These are phyloP conservation scores for Chaetomium strumarium DNA, from an alignment of 2,329 filamentous ascomycete genomes.

Conservation along the genomic window DNA sequence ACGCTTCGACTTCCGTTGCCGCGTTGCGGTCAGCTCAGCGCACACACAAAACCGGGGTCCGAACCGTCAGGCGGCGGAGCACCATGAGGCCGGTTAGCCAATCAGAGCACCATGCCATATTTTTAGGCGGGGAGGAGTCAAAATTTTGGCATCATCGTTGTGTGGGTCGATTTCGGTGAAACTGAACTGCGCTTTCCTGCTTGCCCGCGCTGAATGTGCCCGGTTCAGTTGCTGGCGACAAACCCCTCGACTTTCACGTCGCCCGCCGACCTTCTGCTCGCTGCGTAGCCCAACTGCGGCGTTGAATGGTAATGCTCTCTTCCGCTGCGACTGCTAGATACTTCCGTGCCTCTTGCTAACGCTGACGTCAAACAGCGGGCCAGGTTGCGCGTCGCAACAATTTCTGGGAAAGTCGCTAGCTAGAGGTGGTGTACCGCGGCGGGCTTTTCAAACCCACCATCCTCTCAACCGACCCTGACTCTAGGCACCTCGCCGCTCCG, in stretches of 20 bases:
- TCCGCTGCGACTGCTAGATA: neutral
- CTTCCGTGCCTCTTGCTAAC: constrained; percentile 8
- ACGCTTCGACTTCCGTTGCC: too few relatives aligned
- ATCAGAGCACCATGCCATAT: constrained; percentile 16
- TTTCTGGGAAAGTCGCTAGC: neutral
- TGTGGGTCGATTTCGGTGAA: constrained; percentile 12
- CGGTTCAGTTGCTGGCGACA: constrained; percentile 16
- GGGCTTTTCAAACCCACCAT: constrained; percentile 12
- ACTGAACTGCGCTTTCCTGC: constrained; percentile 3
- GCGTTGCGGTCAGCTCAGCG: too few relatives aligned
- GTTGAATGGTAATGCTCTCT: constrained; percentile 10
- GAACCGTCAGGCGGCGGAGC: neutral
- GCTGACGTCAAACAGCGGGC: constrained; percentile 16
- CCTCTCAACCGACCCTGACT: neutral
- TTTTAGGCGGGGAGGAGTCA: constrained; percentile 22
- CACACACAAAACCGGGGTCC: too few relatives aligned
- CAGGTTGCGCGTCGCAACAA: constrained; percentile 19
- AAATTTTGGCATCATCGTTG: constrained; percentile 25
- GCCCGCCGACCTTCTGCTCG: constrained; percentile 7
- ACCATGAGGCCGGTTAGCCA: constrained; percentile 7
- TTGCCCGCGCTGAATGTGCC: constrained; percentile 8
- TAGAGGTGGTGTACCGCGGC: neutral
- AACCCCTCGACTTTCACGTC: constrained; percentile 7
- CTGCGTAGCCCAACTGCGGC: constrained; percentile 8
- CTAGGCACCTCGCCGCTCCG: neutral